Base-by-base conservation (phyloP, 129 eudicot genomes). In the Deinandra increscens region DNA sequence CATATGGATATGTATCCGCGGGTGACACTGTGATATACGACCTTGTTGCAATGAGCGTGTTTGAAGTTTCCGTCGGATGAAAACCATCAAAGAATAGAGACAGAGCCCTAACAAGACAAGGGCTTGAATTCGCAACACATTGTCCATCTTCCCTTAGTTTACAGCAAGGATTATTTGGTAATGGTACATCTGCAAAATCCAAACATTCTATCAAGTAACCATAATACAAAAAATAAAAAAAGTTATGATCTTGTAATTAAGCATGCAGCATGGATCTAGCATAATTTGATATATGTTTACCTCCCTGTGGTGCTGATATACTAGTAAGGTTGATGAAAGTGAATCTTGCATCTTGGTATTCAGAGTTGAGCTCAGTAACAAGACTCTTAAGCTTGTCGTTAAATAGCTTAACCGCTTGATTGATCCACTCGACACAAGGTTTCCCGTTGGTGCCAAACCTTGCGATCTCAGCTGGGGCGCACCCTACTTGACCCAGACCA, bases 401-500 rank as follows among this genome's bases (percentile, higher is more conserved):
- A 66, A 83, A 86, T 45, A 68, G 37, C 44, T 64, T 70, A 39
- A 70, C 69, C 8, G 81, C 82, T 2, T 59, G 31, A 31, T 78
- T 81, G 14, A 58, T 65, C 38, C 50, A 44, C 2, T 75, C 44
- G 1, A 80, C 80, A 29, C 91, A 86, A 1, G 81, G 70, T 33
- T 54, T 53, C 17, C 65, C 69, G 2, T 46, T 19, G 0, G 84
- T 51, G 3, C 75, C 75, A 48, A 65, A 26, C 31, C n/a, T 18
- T 15, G 65, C 17, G 36, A 81, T 46, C 56, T 71, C 70, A 4
- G 55, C 62, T 17, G 91, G 91, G 36, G 64, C 49, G 72, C 91
- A 86, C 14, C 87, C 87, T 43, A 80, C 22, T 9, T 39, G 77
- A 5, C 79, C 81, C 17, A 80, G 2, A 31, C 85, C 91, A 50